Percentiles rank a stretch among this genome's conserved stretches.
Conservation (phyloP, 768 basidiomycete species). For the Fibroporia radiculosa region DNA sequence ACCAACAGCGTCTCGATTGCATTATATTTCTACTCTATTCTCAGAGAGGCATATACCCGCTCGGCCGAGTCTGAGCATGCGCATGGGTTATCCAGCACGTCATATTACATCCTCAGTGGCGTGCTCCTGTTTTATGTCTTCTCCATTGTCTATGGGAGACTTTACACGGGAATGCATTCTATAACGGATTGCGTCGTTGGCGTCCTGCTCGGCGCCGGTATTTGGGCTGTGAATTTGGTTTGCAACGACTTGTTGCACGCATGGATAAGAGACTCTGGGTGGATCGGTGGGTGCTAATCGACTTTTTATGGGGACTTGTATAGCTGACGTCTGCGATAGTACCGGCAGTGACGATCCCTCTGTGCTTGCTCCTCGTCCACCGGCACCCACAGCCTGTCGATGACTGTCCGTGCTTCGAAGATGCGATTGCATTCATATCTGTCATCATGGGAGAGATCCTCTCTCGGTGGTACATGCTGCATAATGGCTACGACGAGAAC, state of each 20-base stretch:
- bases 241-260: conserved; percentile 32
- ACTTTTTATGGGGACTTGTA: background rate
- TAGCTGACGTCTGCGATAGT: conserved; percentile 24
- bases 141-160: conserved; percentile 70
- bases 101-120: conserved; percentile 33
- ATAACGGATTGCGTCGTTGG: conserved; percentile 69
- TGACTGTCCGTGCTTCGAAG: conserved; percentile 97
- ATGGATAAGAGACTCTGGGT: conserved; percentile 31
- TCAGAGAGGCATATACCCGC: conserved; percentile 12
- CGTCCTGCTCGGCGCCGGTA: conserved; percentile 50
- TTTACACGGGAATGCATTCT: conserved; percentile 87
- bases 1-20: conserved; percentile 89
- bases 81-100: conserved; percentile 38
- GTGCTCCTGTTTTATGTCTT: conserved; percentile 51
- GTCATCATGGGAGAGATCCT: conserved; percentile 72
- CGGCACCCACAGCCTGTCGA: conserved; percentile 93
- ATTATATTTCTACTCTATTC: conserved; percentile 55
- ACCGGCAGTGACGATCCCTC: conserved; percentile 50
- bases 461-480: conserved; percentile 55
- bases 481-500: conserved; percentile 28
- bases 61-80: background rate
- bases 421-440: conserved; percentile 88
- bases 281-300: conserved; percentile 24
- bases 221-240: conserved; percentile 45
- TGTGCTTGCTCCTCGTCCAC: conserved; percentile 73